Conservation (phyloP, 306 rosid species). For the Arachis stenosperma region DNA sequence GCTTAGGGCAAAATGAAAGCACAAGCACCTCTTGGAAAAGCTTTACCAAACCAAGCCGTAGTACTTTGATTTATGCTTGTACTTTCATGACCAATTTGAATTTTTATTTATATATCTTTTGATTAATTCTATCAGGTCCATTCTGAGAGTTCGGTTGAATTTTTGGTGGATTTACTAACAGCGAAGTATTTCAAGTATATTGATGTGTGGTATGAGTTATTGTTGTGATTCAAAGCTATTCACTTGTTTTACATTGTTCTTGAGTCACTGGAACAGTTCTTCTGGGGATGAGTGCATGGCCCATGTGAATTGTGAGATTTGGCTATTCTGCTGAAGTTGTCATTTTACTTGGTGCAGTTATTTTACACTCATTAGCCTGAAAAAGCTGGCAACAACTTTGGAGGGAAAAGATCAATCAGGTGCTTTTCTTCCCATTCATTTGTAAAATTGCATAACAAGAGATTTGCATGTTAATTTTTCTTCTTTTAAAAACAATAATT, state of each 20-base stretch:
- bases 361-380: conserved; percentile 81
- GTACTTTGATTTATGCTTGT: not conserved
- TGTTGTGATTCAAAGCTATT: conserved; percentile 18
- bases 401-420: conserved; percentile 62
- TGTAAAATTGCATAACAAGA: conserved; percentile 9
- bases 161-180: conserved; percentile 63
- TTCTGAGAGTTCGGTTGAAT: conserved; percentile 35
- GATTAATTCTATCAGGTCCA: conserved; percentile 51
- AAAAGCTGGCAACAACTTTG: conserved; percentile 59
- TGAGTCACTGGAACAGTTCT: not conserved
- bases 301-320: no score
- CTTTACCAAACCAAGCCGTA: no score
- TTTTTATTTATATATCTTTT: conserved; percentile 15
- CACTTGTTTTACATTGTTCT: not conserved
- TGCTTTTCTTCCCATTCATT: conserved; percentile 38
- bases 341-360: conserved; percentile 59
- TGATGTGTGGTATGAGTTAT: conserved; percentile 71
- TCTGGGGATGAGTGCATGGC: no score
- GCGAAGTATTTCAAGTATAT: conserved; percentile 75
- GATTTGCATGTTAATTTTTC: no score
- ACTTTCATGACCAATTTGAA: not conserved
- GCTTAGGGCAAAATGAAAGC: no score
- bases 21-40: no score
- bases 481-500: not conserved
- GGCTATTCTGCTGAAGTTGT: conserved; percentile 15